A percentile compares a stretch with the other conserved stretches of the same genome.
These are phyloP conservation scores for Suillus variegatus DNA, from an alignment of 768 basidiomycete species.

Conservation along the genomic window DNA sequence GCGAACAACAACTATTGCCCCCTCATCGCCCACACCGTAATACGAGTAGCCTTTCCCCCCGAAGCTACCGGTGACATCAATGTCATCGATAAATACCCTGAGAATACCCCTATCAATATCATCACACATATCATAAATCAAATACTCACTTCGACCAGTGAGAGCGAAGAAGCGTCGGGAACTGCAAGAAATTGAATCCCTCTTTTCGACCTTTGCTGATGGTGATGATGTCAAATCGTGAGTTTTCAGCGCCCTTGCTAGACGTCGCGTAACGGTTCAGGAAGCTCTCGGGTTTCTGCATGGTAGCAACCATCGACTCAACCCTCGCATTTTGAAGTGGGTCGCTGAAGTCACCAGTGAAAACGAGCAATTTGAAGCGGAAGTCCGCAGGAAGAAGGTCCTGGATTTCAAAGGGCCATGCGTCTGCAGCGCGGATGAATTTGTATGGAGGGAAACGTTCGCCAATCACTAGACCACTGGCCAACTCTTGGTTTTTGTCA, in stretches of 20 bases:
- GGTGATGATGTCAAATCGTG: conserved; percentile 33
- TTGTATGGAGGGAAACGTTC: conserved; percentile 50
- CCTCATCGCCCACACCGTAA: conserved; percentile 43
- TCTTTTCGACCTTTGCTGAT: conserved; percentile 34
- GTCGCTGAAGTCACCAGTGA: conserved; percentile 39
- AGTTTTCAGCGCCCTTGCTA: conserved; percentile 23
- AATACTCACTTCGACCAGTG: conserved; percentile 45
- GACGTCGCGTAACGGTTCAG: conserved; percentile 24
- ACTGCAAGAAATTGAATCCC: conserved; percentile 29
- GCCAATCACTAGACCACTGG: conserved; percentile 45
- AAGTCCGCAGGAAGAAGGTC: conserved; percentile 49
- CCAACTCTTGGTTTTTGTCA: conserved; percentile 36
- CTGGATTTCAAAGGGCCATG: conserved; percentile 48
- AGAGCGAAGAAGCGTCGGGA: conserved; percentile 34
- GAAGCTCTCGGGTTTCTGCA: conserved; percentile 29
- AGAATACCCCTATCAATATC: background rate
- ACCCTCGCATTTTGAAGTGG: conserved; percentile 25
- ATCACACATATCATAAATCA: background rate
- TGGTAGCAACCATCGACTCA: conserved; percentile 26
- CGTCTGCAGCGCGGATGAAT: conserved; percentile 48
- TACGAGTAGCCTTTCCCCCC: conserved; percentile 59
- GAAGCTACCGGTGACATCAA: conserved; percentile 39
- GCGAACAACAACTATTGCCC: conserved; percentile 31
- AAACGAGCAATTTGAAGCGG: conserved; percentile 51
- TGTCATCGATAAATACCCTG: conserved; percentile 65